Base-by-base conservation (phyloP, 306 rosid genomes). In the Chamaecrista fasciculata region DNA sequence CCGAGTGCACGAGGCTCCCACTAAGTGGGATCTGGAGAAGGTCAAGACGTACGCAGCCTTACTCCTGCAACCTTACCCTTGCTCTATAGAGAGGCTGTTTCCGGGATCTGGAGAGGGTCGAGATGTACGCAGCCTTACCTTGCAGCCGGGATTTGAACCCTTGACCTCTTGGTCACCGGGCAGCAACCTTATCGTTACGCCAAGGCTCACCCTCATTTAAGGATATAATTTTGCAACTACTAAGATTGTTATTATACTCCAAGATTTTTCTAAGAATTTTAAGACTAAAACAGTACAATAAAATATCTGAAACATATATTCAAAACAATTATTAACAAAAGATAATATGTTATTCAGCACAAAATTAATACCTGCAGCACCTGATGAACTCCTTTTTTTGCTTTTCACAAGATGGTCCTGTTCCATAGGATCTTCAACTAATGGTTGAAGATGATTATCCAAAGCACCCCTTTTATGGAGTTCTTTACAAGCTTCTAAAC, bases 401-500 rank as follows among this genome's bases (percentile, higher is more conserved):
- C 78, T 69, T 75, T 83, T 78, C 53, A 28, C 58, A 62, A 47
- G 62, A 6, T 36, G 60, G 56, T 78, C 77, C 67, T 39, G 76
- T 42, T 75, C 81, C 67, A 80, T 33, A 79, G 81, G 71, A 69
- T 74, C 80, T 71, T 83, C 81, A 26, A 39, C n/a, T 33, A 56
- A 66, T 5, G 95, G 97, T 68, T 78, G 88, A 72, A 91, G 92
- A 89, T 84, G 92, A 56, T 89, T 95, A 81, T 88, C 78, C 71
- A 94, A 80, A 77, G 89, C 89, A 9, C 97, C 92, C 81, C 81
- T 78, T 67, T 88, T 82, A 84, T 91, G 99, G 65, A 94, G 81
- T 86, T 83, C 79, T 80, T 90, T 88, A 82, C 97, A 94, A 58
- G 96, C 97, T 82, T 94, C 98, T 62, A 94, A 82, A 82, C 97